These are phyloP conservation scores for Pythium dissotocum DNA, from an alignment of 352 stramenopile genomes.

Conservation along the genomic window DNA sequence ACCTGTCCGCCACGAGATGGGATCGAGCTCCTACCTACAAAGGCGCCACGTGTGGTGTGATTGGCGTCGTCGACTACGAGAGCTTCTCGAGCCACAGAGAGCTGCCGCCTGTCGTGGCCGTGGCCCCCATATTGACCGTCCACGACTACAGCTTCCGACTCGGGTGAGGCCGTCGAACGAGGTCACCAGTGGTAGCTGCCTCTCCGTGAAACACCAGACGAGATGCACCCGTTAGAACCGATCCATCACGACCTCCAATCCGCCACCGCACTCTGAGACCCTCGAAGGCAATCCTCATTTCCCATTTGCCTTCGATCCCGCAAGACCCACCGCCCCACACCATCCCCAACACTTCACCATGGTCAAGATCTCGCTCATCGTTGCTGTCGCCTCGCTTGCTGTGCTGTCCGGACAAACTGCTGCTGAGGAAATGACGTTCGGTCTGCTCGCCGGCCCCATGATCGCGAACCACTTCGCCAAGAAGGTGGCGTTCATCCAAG, in stretches of 20 bases:
- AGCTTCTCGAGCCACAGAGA: neutral
- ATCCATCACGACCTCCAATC: neutral
- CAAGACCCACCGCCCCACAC: neutral
- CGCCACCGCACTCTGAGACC: neutral
- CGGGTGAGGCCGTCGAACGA: neutral
- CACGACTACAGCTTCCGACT: neutral
- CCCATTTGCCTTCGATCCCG: neutral
- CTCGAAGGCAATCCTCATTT: neutral
- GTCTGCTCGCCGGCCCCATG: neutral
- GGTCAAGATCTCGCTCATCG: conserved; percentile 9
- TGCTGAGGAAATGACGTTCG: conserved; percentile 12
- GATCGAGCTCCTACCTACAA: neutral
- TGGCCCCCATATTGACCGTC: neutral
- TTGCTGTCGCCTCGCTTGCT: conserved; percentile 1
- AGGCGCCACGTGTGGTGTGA: neutral
- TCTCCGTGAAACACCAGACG: neutral
- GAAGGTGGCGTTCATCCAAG: conserved; percentile 8
- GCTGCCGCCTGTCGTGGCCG: neutral
- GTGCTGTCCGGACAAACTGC: conserved; percentile 1
- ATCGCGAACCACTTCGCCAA: conserved; percentile 15
- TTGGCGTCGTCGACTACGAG: neutral
- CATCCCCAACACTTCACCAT: neutral
- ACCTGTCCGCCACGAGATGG: neutral
- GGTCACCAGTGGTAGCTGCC: neutral
- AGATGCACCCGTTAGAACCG: neutral